Evolutionary conservation across 768 basidiomycete species (phyloP).

Genomic region (Rhodotorula kratochvilovae): DNA sequence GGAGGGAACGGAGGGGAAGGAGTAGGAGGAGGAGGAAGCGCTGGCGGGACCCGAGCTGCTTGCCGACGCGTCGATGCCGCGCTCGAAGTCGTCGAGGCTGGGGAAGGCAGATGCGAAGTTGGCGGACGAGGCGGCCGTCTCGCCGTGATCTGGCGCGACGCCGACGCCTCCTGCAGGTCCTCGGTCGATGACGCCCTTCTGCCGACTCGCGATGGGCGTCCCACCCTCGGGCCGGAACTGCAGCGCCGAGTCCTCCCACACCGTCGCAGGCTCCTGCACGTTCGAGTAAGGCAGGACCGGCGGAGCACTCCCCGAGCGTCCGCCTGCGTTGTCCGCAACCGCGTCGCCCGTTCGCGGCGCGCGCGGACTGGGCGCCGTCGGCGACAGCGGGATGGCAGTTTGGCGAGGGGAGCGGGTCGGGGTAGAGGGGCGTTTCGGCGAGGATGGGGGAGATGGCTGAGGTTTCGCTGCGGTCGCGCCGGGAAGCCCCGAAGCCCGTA

Average conservation of each 20-base stretch:
- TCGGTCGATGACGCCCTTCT: slow-evolving; percentile 5
- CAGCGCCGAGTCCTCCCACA: background rate
- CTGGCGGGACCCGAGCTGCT: too few relatives aligned
- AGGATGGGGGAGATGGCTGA: background rate
- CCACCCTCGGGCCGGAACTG: background rate
- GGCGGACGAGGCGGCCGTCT: background rate
- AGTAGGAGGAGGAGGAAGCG: background rate
- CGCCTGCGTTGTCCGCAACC: slow-evolving; percentile 12
- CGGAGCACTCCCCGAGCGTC: slow-evolving; percentile 25
- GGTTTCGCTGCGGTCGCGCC: background rate
- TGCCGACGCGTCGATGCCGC: background rate
- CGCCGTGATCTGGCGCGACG: background rate
- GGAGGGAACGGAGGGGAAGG: slow-evolving; percentile 10
- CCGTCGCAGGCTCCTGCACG: slow-evolving; percentile 9
- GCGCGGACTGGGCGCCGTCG: background rate
- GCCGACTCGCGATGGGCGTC: background rate
- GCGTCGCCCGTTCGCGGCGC: background rate
- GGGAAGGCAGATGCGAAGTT: slow-evolving; percentile 18
- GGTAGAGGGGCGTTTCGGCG: slow-evolving; percentile 2
- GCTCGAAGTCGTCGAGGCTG: slow-evolving; percentile 33
- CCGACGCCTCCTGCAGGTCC: slow-evolving; percentile 25
- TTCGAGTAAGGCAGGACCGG: slow-evolving; percentile 2
- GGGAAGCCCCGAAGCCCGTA: background rate
- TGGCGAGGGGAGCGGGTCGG: background rate
- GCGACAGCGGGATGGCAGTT: background rate